Evolutionary conservation across 176 grass and related monocot species (phyloP), one percentile per base, ranked within the genome.

Genomic region (Carex cristatella): DNA sequence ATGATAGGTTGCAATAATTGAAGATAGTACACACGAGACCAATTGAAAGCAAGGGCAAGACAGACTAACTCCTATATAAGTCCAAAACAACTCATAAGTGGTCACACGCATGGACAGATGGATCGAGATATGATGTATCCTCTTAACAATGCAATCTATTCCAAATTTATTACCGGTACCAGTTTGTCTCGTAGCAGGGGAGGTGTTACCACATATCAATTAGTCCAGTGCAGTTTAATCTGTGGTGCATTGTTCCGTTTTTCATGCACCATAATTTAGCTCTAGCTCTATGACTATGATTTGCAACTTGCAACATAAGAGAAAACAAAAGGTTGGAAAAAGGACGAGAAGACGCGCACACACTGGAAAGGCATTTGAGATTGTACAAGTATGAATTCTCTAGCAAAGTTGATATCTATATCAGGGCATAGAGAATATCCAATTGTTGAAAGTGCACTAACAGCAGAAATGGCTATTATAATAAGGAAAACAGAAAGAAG

Each of bases 1-100:
- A 80, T 58, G 77, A 38, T 46, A 10, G 61, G 37, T 82, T 14
- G 79, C 79, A 65, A 63, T 65, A 82, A 82, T 82, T 61, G 61
- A 82, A 65, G 33, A 65, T 65, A 2, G 14, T 61, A 61, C 28
- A 3, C 27, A 7, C 23, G 23, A 65, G 4, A 63, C 55, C 32
- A 82, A 82, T 37, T 65, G 60, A 82, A 82, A 46, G 79, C 79
- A 60, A 82, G 16, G 64, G 37, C 4, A 81, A 49, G 79, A 81
- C 30, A 15, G 9, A 16, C 58, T 7, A 81, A 42, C 54, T 61
- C 19, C 28, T 19, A 40, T 37, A 44, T 82, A 82, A 61, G 0
- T 12, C n/a, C 2, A n/a, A 73, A 65, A 49, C 40, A 74, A 51
- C 42, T 74, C n/a, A 28, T 74, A 3, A 23, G 44, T 74, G 70